A percentile compares a stretch with the other conserved stretches of the same genome.
phyloP scores from a whole-genome alignment of 768 basidiomycete genomes.

The Termitomyces sp. region DNA sequence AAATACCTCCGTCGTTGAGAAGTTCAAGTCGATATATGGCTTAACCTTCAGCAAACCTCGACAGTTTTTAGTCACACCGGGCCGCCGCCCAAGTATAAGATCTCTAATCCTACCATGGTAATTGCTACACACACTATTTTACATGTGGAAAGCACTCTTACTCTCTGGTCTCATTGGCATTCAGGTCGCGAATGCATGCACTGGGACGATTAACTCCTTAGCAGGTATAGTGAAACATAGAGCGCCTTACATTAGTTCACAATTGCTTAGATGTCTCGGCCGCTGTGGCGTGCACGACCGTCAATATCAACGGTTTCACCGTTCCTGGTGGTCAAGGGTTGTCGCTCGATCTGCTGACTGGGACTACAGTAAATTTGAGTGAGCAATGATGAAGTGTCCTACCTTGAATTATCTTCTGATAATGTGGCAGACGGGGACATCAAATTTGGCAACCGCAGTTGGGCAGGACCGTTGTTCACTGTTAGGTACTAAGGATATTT shows the following conservation, averaged over 20 bases:
- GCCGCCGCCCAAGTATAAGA: conserved; percentile 14
- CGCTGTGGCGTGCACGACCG: conserved; percentile 54
- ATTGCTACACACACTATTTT: not conserved
- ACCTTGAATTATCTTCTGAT: not conserved
- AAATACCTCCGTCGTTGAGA: not conserved
- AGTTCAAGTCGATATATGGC: not conserved
- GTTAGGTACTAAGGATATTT: conserved; percentile 36
- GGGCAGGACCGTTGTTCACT: conserved; percentile 53
- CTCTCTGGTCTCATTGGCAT: conserved; percentile 11
- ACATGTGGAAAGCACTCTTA: conserved; percentile 10
- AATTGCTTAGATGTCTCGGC: conserved; percentile 35
- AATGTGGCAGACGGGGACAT: conserved; percentile 50
- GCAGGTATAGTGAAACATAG: conserved; percentile 22
- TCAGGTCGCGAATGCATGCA: conserved; percentile 27
- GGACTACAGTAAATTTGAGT: conserved; percentile 60
- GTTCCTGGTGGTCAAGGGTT: conserved; percentile 54
- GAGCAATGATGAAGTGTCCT: conserved; percentile 17
- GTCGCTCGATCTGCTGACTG: conserved; percentile 38
- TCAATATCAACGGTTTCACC: conserved; percentile 54
- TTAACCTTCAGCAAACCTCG: not conserved
- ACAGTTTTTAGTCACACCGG: conserved; percentile 1
- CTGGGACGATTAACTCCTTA: conserved; percentile 53
- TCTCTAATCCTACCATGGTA: not conserved
- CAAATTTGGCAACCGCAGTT: conserved; percentile 46
- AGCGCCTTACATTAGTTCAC: not conserved